Percentiles rank a stretch among this genome's conserved stretches.
Evolutionary conservation across 352 stramenopile genomes (phyloP).

Genomic region (Phytopythium aichiense): DNA sequence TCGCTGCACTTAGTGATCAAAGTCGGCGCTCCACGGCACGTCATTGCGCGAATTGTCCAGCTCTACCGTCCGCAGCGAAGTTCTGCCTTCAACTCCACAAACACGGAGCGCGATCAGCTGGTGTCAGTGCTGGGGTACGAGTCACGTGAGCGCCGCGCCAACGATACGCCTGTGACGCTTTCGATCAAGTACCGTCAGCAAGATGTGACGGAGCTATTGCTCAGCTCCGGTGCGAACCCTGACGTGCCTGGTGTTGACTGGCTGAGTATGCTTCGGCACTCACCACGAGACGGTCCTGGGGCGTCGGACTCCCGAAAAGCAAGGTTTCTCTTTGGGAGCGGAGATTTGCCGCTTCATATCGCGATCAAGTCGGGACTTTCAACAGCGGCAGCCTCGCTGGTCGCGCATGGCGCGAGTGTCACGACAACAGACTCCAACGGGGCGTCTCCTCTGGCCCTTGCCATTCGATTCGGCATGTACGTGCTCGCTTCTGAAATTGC

Average conservation of each 20-base stretch:
- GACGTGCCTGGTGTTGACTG: constrained; percentile 22
- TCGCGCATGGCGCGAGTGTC: constrained; percentile 43
- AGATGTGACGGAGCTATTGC: constrained; percentile 41
- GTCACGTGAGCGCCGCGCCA: constrained; percentile 24
- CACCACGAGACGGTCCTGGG: not conserved
- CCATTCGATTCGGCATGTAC: constrained; percentile 63
- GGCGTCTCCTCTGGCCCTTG: constrained; percentile 38
- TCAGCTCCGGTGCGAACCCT: constrained; percentile 33
- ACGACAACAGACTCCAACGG: constrained; percentile 31
- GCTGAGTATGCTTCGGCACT: constrained; percentile 8
- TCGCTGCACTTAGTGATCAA: constrained; percentile 65
- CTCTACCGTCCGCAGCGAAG: constrained; percentile 25
- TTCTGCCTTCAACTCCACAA: constrained; percentile 15
- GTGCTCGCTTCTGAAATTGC: constrained; percentile 26
- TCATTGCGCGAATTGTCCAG: constrained; percentile 44
- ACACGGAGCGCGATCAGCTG: constrained; percentile 13
- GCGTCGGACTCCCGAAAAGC: not conserved
- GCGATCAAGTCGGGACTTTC: constrained; percentile 52
- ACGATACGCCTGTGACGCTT: constrained; percentile 60
- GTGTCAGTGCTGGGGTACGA: constrained; percentile 27
- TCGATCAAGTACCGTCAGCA: constrained; percentile 50
- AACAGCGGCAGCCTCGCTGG: constrained; percentile 35
- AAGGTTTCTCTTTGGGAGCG: constrained; percentile 8
- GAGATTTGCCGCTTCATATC: constrained; percentile 50
- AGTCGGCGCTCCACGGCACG: constrained; percentile 35